A percentile compares a stretch with the other conserved stretches of the same genome.
phyloP scores from a whole-genome alignment of 768 basidiomycete genomes.

The Pleurotus citrinopileatus region DNA sequence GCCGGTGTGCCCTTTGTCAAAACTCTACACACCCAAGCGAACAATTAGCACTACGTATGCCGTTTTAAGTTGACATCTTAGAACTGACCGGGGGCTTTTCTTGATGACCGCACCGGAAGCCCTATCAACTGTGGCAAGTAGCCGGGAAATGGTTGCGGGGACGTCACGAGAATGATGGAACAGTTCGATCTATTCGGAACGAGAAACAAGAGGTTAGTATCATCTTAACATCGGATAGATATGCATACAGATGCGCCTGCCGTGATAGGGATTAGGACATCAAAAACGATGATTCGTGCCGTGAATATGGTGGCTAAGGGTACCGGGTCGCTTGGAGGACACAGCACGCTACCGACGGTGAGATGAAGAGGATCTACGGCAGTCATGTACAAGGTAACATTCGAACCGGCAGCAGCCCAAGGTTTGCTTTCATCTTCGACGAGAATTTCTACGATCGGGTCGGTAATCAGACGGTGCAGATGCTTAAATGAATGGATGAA shows the following conservation, averaged over 20 bases:
- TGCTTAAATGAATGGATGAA: background rate
- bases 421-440: constrained; percentile 71
- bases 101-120: constrained; percentile 70
- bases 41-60: background rate
- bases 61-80: background rate
- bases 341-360: constrained; percentile 86
- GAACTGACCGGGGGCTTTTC: constrained; percentile 72
- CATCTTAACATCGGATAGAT: background rate
- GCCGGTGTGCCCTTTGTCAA: constrained; percentile 84
- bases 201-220: background rate
- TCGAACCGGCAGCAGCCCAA: constrained; percentile 91
- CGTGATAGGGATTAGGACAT: constrained; percentile 86
- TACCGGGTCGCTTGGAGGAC: constrained; percentile 67
- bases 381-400: constrained; percentile 81
- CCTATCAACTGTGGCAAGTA: constrained; percentile 79
- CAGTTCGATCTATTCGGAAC: constrained; percentile 67
- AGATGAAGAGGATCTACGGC: constrained; percentile 85
- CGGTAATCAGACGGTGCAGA: background rate
- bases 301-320: constrained; percentile 76
- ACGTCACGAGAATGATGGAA: constrained; percentile 94
- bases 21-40: constrained; percentile 48
- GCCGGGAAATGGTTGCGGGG: constrained; percentile 81
- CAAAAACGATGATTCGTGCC: constrained; percentile 92
- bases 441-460: constrained; percentile 72
- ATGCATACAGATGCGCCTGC: constrained; percentile 74